Base-by-base conservation (phyloP, 768 basidiomycete species). In the Tricholoma flavovirens region DNA sequence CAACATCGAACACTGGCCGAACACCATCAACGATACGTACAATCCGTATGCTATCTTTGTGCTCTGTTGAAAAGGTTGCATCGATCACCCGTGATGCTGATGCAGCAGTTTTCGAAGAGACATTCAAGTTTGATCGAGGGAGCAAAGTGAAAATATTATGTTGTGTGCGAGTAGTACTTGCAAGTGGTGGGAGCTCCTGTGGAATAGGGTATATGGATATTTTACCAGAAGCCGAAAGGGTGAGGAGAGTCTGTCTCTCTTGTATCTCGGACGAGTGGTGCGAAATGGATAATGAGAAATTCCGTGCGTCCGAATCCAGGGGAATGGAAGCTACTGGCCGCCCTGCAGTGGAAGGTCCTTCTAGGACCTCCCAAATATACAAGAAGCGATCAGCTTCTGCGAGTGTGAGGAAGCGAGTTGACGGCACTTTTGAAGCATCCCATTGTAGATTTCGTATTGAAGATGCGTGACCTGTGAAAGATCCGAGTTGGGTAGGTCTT, bases 381-480 rank as follows among this genome's bases (percentile, higher is more conserved):
- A 85, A 67, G 56, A 82, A 78, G 26, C 85, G 79, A 66, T 88
- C 87, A 6, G 70, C 73, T 64, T 86, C 80, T 11, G 86, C 86
- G 48, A 74, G 72, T 3, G 87, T 83, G 51, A 83, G 66, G 65
- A 88, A 84, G 26, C 75, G 78, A 35, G 70, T 72, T 8, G 76
- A 61, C 50, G 73, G 70, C 26, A 65, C 62, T 56, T 71, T 66
- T 14, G 75, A 73, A 11, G 63, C 65, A 51, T 78, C 78, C 84
- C 84, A 87, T 54, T 74, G 73, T 11, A 85, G 62, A 26, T 69
- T 67, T 58, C 72, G 78, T 57, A 84, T 71, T 7, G 78, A 70
- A 19, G 86, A 84, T 4, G 83, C 82, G 62, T 88, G 87, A 0
- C 87, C 87, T 17, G 81, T 84, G 59, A 86, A 86, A 10, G 76